Evolutionary conservation across 2,329 filamentous ascomycete species (phyloP), one percentile per base, ranked within the genome.

Genomic region (Pseudocercospora eumusae): DNA sequence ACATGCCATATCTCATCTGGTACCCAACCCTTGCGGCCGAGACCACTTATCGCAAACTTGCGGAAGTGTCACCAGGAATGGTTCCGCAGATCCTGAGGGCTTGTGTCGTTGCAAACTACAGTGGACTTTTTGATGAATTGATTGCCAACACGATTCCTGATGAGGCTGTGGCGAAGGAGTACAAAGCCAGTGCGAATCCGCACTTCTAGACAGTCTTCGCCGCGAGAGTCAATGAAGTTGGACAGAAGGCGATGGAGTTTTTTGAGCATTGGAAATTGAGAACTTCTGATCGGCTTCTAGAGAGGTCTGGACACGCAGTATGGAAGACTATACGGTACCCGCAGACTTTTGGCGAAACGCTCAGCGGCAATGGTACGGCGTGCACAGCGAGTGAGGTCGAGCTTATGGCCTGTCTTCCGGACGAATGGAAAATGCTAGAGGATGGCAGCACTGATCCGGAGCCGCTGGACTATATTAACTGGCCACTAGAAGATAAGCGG

Each of bases 1-100:
- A 61, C 13, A 20, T 27, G 1, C 66, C 66, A 5, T 69, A 68
- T 60, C 53, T 63, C 11, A 68, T 69, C 20, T 69, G 68, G 66
- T 69, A 63, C 21, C 66, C 66, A 3, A 54, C 57, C 1, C 23
- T 62, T n/a, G 66, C 68, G 5, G n/a, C 15, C 8, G 15, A 15
- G 15, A 42, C 52, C 1, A 66, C 66, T 7, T 70, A 68, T 47
- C 31, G 33, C 9, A 52, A 60, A 18, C 44, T 70, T 2, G 52
- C 56, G 1, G 18, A 60, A 47, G 31, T 57, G 9, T 45, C 31
- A 4, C 66, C 66, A 9, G 18, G 45, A 5, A 70, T 68, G 64
- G 36, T 55, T 13, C 62, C 59, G 4, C 59, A 65, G n/a, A 59
- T 68, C 21, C 5, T 65, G 2, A 60, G 60, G 8, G 59, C 68